Evolutionary conservation across 2,329 filamentous ascomycete genomes (phyloP).

Genomic region (Fusarium caatingaense): DNA sequence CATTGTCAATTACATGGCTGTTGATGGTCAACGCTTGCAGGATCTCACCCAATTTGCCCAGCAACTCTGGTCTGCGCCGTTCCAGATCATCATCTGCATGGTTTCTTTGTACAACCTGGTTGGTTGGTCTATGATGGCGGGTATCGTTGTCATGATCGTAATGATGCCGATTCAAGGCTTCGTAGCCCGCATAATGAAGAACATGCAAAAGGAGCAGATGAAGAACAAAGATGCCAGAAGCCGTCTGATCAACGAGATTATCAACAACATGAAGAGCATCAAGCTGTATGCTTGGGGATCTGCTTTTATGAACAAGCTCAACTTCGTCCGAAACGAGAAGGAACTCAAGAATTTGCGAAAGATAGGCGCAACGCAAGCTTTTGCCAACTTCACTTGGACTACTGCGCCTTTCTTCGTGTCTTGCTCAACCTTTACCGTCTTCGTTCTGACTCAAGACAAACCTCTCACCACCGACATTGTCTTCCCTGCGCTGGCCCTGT

Average conservation of each 20-base stretch:
- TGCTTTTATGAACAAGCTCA: slow-evolving; percentile 97
- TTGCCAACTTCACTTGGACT: slow-evolving; percentile 98
- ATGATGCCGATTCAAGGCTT: slow-evolving; percentile 97
- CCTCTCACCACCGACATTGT: slow-evolving; percentile 94
- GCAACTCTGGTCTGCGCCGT: slow-evolving; percentile 95
- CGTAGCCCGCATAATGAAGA: slow-evolving; percentile 94
- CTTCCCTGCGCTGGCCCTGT: slow-evolving; percentile 90
- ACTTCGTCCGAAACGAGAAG: slow-evolving; percentile 93
- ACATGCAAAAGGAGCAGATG: slow-evolving; percentile 95
- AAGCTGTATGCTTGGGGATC: slow-evolving; percentile 98
- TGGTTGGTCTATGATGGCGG: slow-evolving; percentile 93
- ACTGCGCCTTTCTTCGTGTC: slow-evolving; percentile 98
- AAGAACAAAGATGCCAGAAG: slow-evolving; percentile 98
- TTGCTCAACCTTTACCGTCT: slow-evolving; percentile 94
- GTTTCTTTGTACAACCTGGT: slow-evolving; percentile 94
- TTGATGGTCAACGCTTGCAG: slow-evolving; percentile 94
- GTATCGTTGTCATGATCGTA: slow-evolving; percentile 92
- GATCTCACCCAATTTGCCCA: slow-evolving; percentile 96
- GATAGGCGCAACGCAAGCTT: slow-evolving; percentile 92
- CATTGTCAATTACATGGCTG: slow-evolving; percentile 99
- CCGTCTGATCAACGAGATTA: slow-evolving; percentile 93
- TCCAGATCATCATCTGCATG: slow-evolving; percentile 97
- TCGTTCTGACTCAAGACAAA: slow-evolving; percentile 83
- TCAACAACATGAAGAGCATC: slow-evolving; percentile 99
- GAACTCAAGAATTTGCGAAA: slow-evolving; percentile 95